Conservation (phyloP, 2,329 filamentous ascomycete genomes). For the Pseudogymnoascus sp. region DNA sequence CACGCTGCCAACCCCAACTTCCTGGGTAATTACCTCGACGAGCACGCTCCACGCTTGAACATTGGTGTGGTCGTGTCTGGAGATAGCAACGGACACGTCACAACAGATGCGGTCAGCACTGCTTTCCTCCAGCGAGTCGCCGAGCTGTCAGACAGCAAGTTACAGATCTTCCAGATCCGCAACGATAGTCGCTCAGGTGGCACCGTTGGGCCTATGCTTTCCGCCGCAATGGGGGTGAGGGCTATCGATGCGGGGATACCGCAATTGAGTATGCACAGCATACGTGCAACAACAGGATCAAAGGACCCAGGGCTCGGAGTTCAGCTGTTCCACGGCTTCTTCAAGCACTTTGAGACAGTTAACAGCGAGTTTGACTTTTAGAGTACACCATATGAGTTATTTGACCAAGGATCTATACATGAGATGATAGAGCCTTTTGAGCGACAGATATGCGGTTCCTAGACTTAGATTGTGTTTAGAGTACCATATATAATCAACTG, state of each 20-base stretch:
- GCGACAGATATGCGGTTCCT: neutral
- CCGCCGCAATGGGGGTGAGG: constrained; percentile 69
- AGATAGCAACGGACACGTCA: constrained; percentile 93
- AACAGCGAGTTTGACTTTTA: constrained; percentile 65
- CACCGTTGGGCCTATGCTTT: constrained; percentile 90
- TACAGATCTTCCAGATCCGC: constrained; percentile 90
- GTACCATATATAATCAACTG: constrained; percentile 2
- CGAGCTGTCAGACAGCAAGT: constrained; percentile 59
- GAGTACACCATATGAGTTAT: neutral
- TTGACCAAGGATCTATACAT: neutral
- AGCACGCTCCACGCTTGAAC: constrained; percentile 83
- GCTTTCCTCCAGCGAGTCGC: constrained; percentile 73
- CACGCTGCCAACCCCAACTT: constrained; percentile 97
- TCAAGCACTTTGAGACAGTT: constrained; percentile 77
- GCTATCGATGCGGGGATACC: constrained; percentile 83
- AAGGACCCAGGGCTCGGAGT: constrained; percentile 83
- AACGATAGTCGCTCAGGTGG: constrained; percentile 87
- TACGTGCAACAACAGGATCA: constrained; percentile 79
- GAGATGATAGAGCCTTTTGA: neutral
- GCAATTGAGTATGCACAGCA: constrained; percentile 89
- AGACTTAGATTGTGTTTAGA: neutral
- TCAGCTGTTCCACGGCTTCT: constrained; percentile 80
- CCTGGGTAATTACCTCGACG: constrained; percentile 69
- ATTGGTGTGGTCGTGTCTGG: constrained; percentile 72
- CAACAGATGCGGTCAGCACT: constrained; percentile 80